Conservation (phyloP, 129 eudicot species). For the Solidago caesia region DNA sequence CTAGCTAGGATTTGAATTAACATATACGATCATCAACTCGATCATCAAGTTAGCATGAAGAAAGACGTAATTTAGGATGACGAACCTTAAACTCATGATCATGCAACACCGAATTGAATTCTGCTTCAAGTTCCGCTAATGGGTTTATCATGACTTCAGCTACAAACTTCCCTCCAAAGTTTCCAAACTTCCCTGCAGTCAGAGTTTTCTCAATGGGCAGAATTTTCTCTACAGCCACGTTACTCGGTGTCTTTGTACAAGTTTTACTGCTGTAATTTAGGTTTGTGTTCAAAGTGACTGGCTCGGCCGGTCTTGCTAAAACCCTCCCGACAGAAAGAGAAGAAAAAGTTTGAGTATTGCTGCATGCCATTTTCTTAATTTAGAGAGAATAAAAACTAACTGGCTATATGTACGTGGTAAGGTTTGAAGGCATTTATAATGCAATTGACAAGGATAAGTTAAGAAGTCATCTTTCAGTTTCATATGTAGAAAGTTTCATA, state of each 20-base stretch:
- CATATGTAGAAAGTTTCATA: too few relatives aligned
- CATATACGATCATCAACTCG: too few relatives aligned
- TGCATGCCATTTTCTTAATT: slow-evolving; percentile 27
- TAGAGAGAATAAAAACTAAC: background rate
- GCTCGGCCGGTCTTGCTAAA: slow-evolving; percentile 12
- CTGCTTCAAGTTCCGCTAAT: slow-evolving; percentile 47
- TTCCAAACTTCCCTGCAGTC: slow-evolving; percentile 55
- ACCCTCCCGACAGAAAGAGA: slow-evolving; percentile 26
- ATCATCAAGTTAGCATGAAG: too few relatives aligned
- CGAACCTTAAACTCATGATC: slow-evolving; percentile 70
- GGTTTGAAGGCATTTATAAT: too few relatives aligned
- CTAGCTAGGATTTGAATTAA: too few relatives aligned
- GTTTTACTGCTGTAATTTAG: slow-evolving; percentile 19
- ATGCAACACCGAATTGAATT: slow-evolving; percentile 35
- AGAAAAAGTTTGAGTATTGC: slow-evolving; percentile 14
- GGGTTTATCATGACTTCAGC: slow-evolving; percentile 51
- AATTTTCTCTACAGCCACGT: background rate
- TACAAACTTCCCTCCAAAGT: slow-evolving; percentile 65
- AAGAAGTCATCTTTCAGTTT: too few relatives aligned
- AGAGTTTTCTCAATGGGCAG: background rate
- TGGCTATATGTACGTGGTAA: too few relatives aligned
- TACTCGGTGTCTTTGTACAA: slow-evolving; percentile 18
- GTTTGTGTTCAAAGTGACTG: slow-evolving; percentile 12
- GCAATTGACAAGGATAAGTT: too few relatives aligned
- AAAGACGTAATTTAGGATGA: background rate